Evolutionary conservation across 2,329 filamentous ascomycete genomes (phyloP).

Genomic region (Tolypocladium ophioglossoides): DNA sequence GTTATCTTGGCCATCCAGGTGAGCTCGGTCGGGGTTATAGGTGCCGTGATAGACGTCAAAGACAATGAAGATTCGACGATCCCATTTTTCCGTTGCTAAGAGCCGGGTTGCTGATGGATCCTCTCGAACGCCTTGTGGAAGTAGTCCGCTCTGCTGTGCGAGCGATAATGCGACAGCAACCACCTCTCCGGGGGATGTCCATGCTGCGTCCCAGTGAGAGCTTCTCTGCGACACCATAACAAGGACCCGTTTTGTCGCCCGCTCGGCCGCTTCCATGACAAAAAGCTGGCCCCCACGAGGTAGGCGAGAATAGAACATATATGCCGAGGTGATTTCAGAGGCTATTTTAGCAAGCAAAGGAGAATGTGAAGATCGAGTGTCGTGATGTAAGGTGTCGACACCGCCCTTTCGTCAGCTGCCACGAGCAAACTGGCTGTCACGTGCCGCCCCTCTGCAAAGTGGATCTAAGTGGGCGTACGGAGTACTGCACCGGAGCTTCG

Average conservation of each 20-base stretch:
- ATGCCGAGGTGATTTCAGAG: too few relatives aligned
- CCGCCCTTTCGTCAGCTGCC: too few relatives aligned
- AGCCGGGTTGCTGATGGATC: not conserved
- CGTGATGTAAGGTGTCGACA: too few relatives aligned
- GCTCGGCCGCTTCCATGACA: not conserved
- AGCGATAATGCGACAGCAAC: not conserved
- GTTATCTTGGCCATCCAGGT: constrained; percentile 3
- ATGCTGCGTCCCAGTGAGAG: not conserved
- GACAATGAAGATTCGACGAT: constrained; percentile 5
- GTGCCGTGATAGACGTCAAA: constrained; percentile 8
- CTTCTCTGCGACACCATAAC: not conserved
- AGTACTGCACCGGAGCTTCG: too few relatives aligned
- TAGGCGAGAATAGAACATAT: too few relatives aligned
- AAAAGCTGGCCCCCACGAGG: too few relatives aligned
- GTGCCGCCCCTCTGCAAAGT: too few relatives aligned
- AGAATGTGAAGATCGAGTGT: too few relatives aligned
- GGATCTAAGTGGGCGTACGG: too few relatives aligned
- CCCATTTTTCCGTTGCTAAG: constrained; percentile 6
- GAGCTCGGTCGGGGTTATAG: constrained; percentile 6
- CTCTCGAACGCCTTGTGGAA: not conserved
- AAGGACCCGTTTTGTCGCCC: not conserved
- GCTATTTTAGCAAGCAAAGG: too few relatives aligned
- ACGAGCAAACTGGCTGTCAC: too few relatives aligned
- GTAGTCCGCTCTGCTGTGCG: not conserved
- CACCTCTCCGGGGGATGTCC: not conserved